phyloP scores from a whole-genome alignment of 805 yeast species.

The Komagataella pastoris region DNA sequence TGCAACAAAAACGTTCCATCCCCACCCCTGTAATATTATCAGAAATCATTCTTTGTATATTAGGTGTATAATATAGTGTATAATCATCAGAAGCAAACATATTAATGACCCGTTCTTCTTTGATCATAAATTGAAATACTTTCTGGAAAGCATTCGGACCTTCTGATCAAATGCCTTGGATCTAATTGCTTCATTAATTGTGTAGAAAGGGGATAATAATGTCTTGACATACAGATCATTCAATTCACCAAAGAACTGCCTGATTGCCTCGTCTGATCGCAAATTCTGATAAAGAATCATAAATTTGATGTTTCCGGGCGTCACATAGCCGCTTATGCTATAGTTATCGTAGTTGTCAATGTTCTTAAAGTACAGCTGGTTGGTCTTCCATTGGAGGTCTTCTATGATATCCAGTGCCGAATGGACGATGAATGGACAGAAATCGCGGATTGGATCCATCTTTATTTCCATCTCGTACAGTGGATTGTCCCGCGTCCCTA shows the following conservation, averaged over 20 bases:
- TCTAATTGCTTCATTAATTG: conserved; percentile 58
- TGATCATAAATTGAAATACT: conserved; percentile 37
- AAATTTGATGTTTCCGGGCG: conserved; percentile 80
- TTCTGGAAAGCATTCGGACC: conserved; percentile 59
- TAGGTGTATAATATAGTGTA: not conserved
- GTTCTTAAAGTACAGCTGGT: conserved; percentile 53
- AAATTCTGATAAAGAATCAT: conserved; percentile 49
- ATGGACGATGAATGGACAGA: conserved; percentile 81
- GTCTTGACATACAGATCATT: conserved; percentile 85
- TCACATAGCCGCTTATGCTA: conserved; percentile 70
- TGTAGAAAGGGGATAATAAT: conserved; percentile 76
- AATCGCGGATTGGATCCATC: conserved; percentile 57
- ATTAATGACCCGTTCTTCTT: conserved; percentile 3
- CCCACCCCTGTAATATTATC: not conserved
- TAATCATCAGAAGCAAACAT: conserved; percentile 1
- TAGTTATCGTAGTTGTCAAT: conserved; percentile 82
- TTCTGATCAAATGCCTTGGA: conserved; percentile 66
- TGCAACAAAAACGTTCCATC: not conserved
- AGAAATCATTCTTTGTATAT: not conserved
- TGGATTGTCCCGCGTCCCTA: conserved; percentile 80
- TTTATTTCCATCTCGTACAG: conserved; percentile 82
- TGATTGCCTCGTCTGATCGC: conserved; percentile 57
- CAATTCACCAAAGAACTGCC: conserved; percentile 72
- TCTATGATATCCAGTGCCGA: conserved; percentile 87
- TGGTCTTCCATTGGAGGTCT: conserved; percentile 71